Evolutionary conservation across 495 filamentous ascomycete species (phyloP), one percentile per base, ranked within the genome.

Genomic region (Xylona heveae): DNA sequence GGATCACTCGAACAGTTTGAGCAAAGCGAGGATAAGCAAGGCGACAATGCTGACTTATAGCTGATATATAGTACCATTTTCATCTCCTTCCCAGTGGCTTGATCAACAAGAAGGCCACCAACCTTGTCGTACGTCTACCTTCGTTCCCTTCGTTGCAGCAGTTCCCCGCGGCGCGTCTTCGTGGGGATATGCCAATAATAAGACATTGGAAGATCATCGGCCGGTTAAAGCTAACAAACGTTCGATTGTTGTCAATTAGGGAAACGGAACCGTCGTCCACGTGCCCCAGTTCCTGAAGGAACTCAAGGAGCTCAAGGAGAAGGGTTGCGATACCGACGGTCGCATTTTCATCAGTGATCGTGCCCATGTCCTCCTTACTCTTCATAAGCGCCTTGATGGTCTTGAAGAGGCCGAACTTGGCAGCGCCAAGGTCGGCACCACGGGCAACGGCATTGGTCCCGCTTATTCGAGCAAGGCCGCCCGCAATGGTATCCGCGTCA

Each of bases 271-370:
- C 30, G 82, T 91, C 34, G 66, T 92, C 35, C 77, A 93, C 58
- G 61, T 90, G 28, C 77, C 77, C 30, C 64, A 62, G 28, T 88
- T 94, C 64, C 90, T 91, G 66, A 71, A 74, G 48, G 84, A 94
- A 54, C 61, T 92, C 35, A 62, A 62, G 30, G 61, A 61, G 17
- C 51, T 84, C 10, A 62, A 81, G 46, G 53, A 54, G 24, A 77
- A 90, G 55, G 82, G 83, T 12, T 51, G 91, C 30, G 47, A 62
- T 13, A 60, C 64, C 38, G 64, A 65, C 17, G 62, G 64, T 40
- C 66, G 82, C 41, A 68, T 91, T 31, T 76, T 78, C 49, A 65
- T 93, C 49, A 73, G 66, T 18, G 77, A 85, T 46, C 68, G 84
- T 38, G 74, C 73, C 21, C 82, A 91, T 45, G 62, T 94, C 37